Base-by-base conservation (phyloP, 768 basidiomycete genomes). In the Russula vinacea region DNA sequence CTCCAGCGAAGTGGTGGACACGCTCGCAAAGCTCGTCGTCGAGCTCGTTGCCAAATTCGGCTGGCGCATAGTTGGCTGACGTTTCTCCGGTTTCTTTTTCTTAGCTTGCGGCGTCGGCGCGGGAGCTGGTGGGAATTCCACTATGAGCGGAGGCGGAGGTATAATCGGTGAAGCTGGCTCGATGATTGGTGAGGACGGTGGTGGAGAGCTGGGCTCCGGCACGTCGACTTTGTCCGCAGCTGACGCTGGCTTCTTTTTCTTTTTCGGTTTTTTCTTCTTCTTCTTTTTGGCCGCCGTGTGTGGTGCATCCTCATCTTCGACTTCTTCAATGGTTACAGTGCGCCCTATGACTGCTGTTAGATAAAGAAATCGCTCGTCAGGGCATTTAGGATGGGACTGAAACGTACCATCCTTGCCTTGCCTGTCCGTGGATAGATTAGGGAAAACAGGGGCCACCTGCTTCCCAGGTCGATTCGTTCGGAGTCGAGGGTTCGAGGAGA, bases 221-320 rank as follows among this genome's bases (percentile, higher is more conserved):
- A n/a, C 29, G 42, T 60, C 71, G 19, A 35, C 56, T 26, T 60
- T 51, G n/a, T 57, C 67, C 40, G 74, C 55, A 5, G 74, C 64
- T 4, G 74, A 62, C 22, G 76, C 59, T 9, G 77, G 64, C 60
- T 76, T 75, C 67, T 82, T 82, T 73, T 87, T 89, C 73, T 89
- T 91, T 78, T 87, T 90, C 24, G 81, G 76, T 69, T 88, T 89
- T 75, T 87, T 88, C 73, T 87, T 87, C 74, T 90, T 88, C 73
- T 88, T 90, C 78, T 90, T 89, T 52, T 77, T 71, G 2, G 78
- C 74, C 1, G 73, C 54, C 2, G 76, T 69, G 0, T 70, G 59
- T 1, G 73, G 75, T 5, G 80, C 81, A 39, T 84, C 87, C 70
- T 88, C 88, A 55, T 90, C 90, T 56, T 88, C 87, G 0, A 83